A percentile compares a stretch with the other conserved stretches of the same genome.
Evolutionary conservation across 495 filamentous ascomycete species (phyloP).

Genomic region (Clavariopsis aquatica): DNA sequence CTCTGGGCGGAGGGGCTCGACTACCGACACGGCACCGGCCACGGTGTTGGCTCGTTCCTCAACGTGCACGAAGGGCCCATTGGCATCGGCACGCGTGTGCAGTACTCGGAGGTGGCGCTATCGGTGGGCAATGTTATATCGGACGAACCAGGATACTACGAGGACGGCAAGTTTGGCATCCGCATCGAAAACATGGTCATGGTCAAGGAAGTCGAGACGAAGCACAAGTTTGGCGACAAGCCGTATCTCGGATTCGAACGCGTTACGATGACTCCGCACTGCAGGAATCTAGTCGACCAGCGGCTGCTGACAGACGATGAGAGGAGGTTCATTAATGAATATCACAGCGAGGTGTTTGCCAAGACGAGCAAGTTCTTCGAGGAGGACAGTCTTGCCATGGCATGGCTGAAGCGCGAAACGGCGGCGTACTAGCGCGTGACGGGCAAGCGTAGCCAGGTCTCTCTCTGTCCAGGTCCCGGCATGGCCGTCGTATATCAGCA

Average conservation of each 20-base stretch:
- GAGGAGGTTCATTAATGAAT: conserved; percentile 83
- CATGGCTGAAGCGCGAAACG: conserved; percentile 88
- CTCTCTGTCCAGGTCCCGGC: not conserved
- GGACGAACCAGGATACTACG: conserved; percentile 96
- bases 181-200: conserved; percentile 94
- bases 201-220: conserved; percentile 81
- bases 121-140: conserved; percentile 92
- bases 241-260: conserved; percentile 94
- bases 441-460: not conserved
- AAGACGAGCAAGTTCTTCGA: conserved; percentile 84
- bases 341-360: conserved; percentile 76
- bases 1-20: conserved; percentile 92
- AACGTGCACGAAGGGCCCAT: conserved; percentile 99
- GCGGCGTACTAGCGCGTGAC: conserved; percentile 43
- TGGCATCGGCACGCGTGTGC: conserved; percentile 86
- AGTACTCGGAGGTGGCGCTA: conserved; percentile 89
- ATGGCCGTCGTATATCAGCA: not conserved
- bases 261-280: conserved; percentile 95
- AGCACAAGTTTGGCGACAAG: conserved; percentile 86
- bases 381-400: conserved; percentile 62
- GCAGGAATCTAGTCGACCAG: conserved; percentile 81
- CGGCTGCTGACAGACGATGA: conserved; percentile 72
- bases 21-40: conserved; percentile 95
- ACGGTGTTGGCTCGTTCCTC: conserved; percentile 89
- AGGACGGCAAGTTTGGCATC: conserved; percentile 96